phyloP scores from a whole-genome alignment of 2,329 filamentous ascomycete species.

The Talaromyces sp. region DNA sequence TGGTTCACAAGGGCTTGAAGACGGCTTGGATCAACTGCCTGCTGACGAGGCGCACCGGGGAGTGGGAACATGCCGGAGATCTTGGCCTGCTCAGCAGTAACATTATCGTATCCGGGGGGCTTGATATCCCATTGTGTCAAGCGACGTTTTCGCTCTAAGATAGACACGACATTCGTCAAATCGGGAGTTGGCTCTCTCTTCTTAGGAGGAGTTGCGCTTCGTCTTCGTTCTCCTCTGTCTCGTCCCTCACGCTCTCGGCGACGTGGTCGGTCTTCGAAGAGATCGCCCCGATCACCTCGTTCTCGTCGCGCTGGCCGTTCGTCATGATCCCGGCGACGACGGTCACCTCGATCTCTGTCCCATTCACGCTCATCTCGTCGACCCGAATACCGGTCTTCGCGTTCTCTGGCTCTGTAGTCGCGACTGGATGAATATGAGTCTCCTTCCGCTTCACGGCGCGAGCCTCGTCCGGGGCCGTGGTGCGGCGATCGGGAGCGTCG shows the following conservation, averaged over 20 bases:
- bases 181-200: slow-evolving; percentile 96
- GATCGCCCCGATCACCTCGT: slow-evolving; percentile 50
- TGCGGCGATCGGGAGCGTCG: slow-evolving; percentile 86
- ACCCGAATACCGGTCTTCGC: slow-evolving; percentile 84
- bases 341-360: slow-evolving; percentile 66
- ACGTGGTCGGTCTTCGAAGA: slow-evolving; percentile 32
- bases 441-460: slow-evolving; percentile 67
- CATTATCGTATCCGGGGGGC: slow-evolving; percentile 94
- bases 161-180: slow-evolving; percentile 77
- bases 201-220: slow-evolving; percentile 79
- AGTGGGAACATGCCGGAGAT: slow-evolving; percentile 98
- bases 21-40: slow-evolving; percentile 91
- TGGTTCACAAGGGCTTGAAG: slow-evolving; percentile 95
- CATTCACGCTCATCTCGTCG: slow-evolving; percentile 72
- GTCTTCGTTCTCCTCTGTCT: slow-evolving; percentile 52
- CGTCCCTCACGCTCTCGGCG: slow-evolving; percentile 48
- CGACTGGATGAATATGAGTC: slow-evolving; percentile 92
- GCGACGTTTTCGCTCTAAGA: slow-evolving; percentile 83
- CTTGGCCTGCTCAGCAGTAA: slow-evolving; percentile 97
- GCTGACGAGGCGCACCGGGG: slow-evolving; percentile 88
- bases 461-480: slow-evolving; percentile 60
- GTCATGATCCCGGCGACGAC: slow-evolving; percentile 60
- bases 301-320: slow-evolving; percentile 64
- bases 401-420: slow-evolving; percentile 87
- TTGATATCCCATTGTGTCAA: slow-evolving; percentile 99